A percentile compares a stretch with the other conserved stretches of the same genome.
Evolutionary conservation across 139 green algal genomes (phyloP).

Genomic region (Coccomyxa sp.): DNA sequence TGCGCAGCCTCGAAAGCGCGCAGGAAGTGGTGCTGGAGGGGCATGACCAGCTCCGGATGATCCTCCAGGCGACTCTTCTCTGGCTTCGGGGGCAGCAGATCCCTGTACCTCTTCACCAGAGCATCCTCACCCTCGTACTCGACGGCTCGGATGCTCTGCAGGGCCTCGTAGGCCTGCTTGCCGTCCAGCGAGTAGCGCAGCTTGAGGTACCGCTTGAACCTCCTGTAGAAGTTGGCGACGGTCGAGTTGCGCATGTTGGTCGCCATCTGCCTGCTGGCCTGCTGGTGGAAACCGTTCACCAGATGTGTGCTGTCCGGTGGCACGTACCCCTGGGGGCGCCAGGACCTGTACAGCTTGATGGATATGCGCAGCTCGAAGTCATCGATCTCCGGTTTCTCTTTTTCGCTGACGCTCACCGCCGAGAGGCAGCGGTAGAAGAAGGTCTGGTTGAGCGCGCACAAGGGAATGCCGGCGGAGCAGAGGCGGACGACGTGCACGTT

Average conservation of each 20-base stretch:
- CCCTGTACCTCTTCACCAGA: conserved; percentile 1
- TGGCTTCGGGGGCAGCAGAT: not conserved
- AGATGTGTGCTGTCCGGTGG: not conserved
- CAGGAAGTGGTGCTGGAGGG: not conserved
- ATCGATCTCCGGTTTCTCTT: not conserved
- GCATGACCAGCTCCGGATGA: not conserved
- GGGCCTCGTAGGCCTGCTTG: not conserved
- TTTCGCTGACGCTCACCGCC: not conserved
- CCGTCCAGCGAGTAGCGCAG: not conserved
- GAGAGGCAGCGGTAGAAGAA: not conserved
- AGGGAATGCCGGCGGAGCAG: not conserved
- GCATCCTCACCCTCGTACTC: not conserved
- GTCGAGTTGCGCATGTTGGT: not conserved
- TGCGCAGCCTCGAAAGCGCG: not conserved
- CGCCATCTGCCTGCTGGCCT: conserved; percentile 5
- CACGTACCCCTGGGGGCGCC: not conserved
- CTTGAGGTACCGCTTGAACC: not conserved
- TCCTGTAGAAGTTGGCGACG: not conserved
- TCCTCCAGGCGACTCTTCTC: not conserved
- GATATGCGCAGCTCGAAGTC: not conserved
- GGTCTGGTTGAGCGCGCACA: not conserved
- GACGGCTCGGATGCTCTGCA: not conserved
- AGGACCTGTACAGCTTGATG: not conserved
- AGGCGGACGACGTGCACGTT: not conserved
- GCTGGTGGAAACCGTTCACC: not conserved